Evolutionary conservation across 495 filamentous ascomycete species (phyloP), one percentile per base, ranked within the genome.

Genomic region (Penicillium cinerascens): DNA sequence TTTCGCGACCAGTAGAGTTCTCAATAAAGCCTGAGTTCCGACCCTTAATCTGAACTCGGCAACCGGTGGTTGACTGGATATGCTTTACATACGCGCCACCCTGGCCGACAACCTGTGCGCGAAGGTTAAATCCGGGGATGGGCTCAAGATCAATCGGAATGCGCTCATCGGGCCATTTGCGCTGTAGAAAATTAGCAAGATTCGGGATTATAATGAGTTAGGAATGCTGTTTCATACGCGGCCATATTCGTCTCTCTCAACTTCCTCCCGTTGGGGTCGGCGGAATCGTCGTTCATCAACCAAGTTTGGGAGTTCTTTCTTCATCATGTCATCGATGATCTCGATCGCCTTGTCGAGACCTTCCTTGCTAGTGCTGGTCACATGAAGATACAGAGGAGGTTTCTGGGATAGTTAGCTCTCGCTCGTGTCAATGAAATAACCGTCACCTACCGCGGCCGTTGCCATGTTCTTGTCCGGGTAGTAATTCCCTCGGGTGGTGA

Each of bases 381-480:
- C 84, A 62, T 96, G 93, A 52, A 98, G 88, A 62, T 91, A 96
- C 20, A 98, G 77, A 3, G 93, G 92, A 8, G 93, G 93, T 58
- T 89, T 92, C 93, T 97, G 58, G 22, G 35, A 11, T 25, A 15
- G 25, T 7, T 9, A 36, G 38, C 33, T 51, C 42, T 41, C 25
- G 51, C 21, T 21, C 42, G n/a, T 23, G 39, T 13, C 11, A 45
- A 40, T 50, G 21, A 1, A 9, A 27, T 11, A 27, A 47, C 16
- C 2, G 46, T 44, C 25, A 81, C 87, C 75, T 83, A 96, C 93
- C 59, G 88, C 78, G 15, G 92, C 84, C 4, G 91, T 97, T 7
- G 93, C 89, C 91, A 97, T 92, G 73, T 82, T 95, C 73, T 96
- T 96, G 71, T 98, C 93, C 0, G 93, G 93, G 61, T 92, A 95